These are phyloP conservation scores for Lactarius hengduanensis DNA, from an alignment of 768 basidiomycete species.

Conservation along the genomic window DNA sequence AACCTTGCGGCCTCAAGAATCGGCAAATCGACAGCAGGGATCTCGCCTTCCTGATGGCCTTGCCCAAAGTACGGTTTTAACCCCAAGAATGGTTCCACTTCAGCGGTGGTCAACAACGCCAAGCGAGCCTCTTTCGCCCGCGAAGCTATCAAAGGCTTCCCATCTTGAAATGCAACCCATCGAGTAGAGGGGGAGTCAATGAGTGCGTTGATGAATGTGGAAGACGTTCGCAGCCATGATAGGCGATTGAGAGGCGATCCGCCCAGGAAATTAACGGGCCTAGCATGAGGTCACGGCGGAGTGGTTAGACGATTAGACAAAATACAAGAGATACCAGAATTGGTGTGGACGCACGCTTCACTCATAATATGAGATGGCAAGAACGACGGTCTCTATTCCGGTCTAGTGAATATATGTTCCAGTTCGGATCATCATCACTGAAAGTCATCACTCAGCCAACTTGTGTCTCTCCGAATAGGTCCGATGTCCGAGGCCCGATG, in stretches of 20 bases:
- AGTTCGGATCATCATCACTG: not conserved
- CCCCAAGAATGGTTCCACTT: constrained; percentile 66
- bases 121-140: constrained; percentile 40
- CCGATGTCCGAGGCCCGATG: not conserved
- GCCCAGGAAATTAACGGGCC: constrained; percentile 50
- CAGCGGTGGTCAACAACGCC: constrained; percentile 56
- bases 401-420: not conserved
- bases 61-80: constrained; percentile 71
- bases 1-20: constrained; percentile 58
- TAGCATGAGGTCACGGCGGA: constrained; percentile 27
- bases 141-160: constrained; percentile 60
- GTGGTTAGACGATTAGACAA: constrained; percentile 7
- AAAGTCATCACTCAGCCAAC: constrained; percentile 12
- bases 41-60: constrained; percentile 46
- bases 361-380: constrained; percentile 22
- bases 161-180: constrained; percentile 78
- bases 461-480: not conserved
- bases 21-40: constrained; percentile 31
- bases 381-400: not conserved
- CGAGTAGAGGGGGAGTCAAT: constrained; percentile 55
- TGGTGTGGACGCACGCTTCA: constrained; percentile 23
- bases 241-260: constrained; percentile 79
- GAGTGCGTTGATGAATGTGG: constrained; percentile 72
- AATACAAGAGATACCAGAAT: constrained; percentile 19
- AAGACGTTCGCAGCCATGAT: constrained; percentile 76